Conservation (phyloP, 371 early-diverging fungal species). For the Mortierella sp. region DNA sequence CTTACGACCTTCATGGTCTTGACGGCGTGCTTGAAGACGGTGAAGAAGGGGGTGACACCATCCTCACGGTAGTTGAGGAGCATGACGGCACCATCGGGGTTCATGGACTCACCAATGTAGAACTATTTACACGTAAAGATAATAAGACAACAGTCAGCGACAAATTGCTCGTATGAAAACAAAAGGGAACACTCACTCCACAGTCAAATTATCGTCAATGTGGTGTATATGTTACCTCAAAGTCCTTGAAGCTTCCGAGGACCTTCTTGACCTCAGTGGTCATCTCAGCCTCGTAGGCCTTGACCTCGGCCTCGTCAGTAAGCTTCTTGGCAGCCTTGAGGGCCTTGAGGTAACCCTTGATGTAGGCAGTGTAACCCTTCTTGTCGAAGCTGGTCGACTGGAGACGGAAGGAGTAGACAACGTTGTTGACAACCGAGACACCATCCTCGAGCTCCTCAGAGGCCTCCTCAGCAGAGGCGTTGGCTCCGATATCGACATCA, state of each 20-base stretch:
- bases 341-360: constrained; percentile 93
- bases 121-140: too few relatives aligned
- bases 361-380: constrained; percentile 92
- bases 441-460: constrained; percentile 77
- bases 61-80: constrained; percentile 97
- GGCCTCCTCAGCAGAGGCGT: constrained; percentile 92
- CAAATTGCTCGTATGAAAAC: neutral
- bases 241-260: constrained; percentile 79
- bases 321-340: constrained; percentile 67
- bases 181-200: neutral
- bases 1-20: constrained; percentile 80
- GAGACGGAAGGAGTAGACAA: constrained; percentile 88
- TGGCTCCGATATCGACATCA: constrained; percentile 94
- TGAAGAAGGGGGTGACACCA: constrained; percentile 92
- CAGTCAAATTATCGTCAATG: neutral
- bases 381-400: constrained; percentile 87
- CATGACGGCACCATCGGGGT: constrained; percentile 91
- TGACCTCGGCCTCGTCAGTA: constrained; percentile 72
- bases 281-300: constrained; percentile 79
- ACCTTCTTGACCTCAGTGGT: constrained; percentile 82
- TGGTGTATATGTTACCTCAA: constrained; percentile 19
- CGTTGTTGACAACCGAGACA: constrained; percentile 83
- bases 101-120: constrained; percentile 90
- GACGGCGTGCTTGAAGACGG: constrained; percentile 94
- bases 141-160: too few relatives aligned